phyloP scores from a whole-genome alignment of 495 filamentous ascomycete genomes.

The Penicillium psychrofluorescens region DNA sequence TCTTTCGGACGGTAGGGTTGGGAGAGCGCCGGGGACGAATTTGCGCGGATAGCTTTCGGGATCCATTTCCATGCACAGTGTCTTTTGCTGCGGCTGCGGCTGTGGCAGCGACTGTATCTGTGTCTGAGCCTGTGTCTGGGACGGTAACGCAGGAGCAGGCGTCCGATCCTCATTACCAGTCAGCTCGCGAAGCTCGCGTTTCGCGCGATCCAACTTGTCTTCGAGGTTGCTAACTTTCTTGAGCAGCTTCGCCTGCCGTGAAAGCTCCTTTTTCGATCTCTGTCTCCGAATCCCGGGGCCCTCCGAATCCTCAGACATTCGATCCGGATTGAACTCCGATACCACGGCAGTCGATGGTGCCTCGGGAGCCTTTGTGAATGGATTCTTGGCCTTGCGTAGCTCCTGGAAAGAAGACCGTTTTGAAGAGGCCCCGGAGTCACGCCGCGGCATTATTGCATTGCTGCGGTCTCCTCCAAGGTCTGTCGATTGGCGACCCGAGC shows the following conservation, averaged over 20 bases:
- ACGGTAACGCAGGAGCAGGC: conserved; percentile 8
- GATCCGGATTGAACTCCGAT: conserved; percentile 7
- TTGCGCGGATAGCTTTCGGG: conserved; percentile 31
- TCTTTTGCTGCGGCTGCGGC: conserved; percentile 2
- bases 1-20: conserved; percentile 54
- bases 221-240: conserved; percentile 63
- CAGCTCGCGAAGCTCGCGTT: conserved; percentile 48
- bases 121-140: too few relatives aligned
- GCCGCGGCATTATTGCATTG: conserved; percentile 4
- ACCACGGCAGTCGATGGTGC: conserved; percentile 1
- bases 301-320: conserved; percentile 23
- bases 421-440: conserved; percentile 16
- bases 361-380: conserved; percentile 18
- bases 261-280: conserved; percentile 53
- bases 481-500: neutral
- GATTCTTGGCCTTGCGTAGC: conserved; percentile 25
- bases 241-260: conserved; percentile 52
- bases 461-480: neutral
- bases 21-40: conserved; percentile 50
- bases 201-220: conserved; percentile 49
- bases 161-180: conserved; percentile 33
- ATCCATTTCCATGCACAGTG: conserved; percentile 24
- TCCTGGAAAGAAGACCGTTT: conserved; percentile 34
- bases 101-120: too few relatives aligned
- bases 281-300: conserved; percentile 35